Evolutionary conservation across 23 red algal genomes (phyloP), one percentile per base, ranked within the genome.

Genomic region (Rhodosorus marinus): DNA sequence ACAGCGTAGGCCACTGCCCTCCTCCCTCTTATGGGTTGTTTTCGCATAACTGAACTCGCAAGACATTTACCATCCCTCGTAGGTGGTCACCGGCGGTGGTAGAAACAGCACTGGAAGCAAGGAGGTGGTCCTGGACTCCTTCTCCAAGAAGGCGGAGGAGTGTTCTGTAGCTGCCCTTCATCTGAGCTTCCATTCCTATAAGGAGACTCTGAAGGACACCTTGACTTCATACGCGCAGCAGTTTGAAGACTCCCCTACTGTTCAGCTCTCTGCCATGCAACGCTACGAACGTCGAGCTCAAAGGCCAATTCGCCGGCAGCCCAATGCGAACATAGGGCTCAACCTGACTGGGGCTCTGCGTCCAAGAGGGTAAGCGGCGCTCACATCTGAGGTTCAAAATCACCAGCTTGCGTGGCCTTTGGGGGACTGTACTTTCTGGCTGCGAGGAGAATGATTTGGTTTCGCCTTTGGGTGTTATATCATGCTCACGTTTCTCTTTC

Each of bases 261-360:
- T 70, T 29, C 86, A 93, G 32, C 66, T 93, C 20, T 78, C 78
- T 52, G 86, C 86, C 7, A 93, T 93, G 86, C 67, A 72, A 67
- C 76, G 70, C 24, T 65, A 83, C 63, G 86, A 93, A 53, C 59
- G 71, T 43, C 86, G 72, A 29, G 86, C 86, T 6, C 60, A 56
- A 55, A 17, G 11, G 38, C 68, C 76, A 1, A 68, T 70, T 36
- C 69, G 76, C 7, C 62, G 75, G 41, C 86, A 83, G 35, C 59
- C 76, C 22, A 66, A 73, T 22, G 41, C 79, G 11, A 72, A 69
- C n/a, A 62, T 82, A 31, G 86, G 86, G 6, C 61, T 93, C 27
- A 71, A 64, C 5, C 55, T 93, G 29, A 93, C 72, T 30, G 75
- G 66, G 29, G 86, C 86, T 2, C 54, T 80, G 35, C 75, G 86